Evolutionary conservation across 805 yeast genomes (phyloP), one percentile per base, ranked within the genome.

Genomic region (Cyberlindnera mrakii): DNA sequence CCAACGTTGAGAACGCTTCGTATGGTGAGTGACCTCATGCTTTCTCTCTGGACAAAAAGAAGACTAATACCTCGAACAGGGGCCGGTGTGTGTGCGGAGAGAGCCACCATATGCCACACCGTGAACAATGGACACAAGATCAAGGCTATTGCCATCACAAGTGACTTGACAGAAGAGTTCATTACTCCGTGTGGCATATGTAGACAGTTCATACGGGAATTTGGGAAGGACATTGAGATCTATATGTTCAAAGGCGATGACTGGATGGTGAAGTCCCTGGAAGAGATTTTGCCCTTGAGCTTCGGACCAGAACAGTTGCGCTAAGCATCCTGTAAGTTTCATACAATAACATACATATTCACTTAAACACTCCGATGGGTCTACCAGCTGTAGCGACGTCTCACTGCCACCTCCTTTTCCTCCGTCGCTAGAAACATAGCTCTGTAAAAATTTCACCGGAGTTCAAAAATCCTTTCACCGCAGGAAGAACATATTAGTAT

Each of bases 121-220:
- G 71, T 79, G 6, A 69, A 71, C 44, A 33, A 53, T 34, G 78
- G 78, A 0, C 63, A 67, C 43, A 57, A 48, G 19, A 74, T 82
- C 58, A 67, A 64, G 45, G 86, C 85, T 1, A 65, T 87, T 44
- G 95, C 82, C 4, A 75, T 87, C 9, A 68, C 85, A 4, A 74
- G 85, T 18, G 90, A 82, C 56, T 52, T 72, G 35, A 56, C 58
- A 1, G 73, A 72, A 2, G 74, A 53, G 25, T 50, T 81, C 27
- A 80, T 85, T 10, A 70, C 90, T 9, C 99, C 99, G 0, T 91
- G 99, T 61, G 99, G 99, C 4, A 82, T 93, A 31, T 91, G 99
- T 57, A 71, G 99, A 42, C 99, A 91, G 63, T 77, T 84, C 43
- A 78, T 91, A 29, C 70, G 96, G 32, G 99, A 91, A 61, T 91